phyloP scores from a whole-genome alignment of 1,284 basidiomycete species.

The Pyrrhoderma noxium region DNA sequence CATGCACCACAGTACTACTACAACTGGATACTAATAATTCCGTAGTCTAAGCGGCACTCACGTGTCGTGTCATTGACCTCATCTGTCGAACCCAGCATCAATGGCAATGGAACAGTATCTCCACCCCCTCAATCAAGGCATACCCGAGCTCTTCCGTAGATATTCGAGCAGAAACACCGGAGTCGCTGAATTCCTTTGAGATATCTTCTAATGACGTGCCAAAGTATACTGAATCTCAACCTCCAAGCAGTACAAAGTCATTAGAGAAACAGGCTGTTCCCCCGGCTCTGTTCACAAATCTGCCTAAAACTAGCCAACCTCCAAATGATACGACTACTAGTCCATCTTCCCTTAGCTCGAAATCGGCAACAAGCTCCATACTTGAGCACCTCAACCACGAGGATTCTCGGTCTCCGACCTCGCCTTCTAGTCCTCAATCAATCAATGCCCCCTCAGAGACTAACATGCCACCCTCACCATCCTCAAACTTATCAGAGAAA shows the following conservation, averaged over 20 bases:
- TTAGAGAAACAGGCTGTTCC: neutral
- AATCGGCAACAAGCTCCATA: neutral
- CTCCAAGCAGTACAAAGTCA: neutral
- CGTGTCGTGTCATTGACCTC: slow-evolving; percentile 40
- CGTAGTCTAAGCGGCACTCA: slow-evolving; percentile 64
- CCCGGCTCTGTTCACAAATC: neutral
- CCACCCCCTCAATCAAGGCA: slow-evolving; percentile 21
- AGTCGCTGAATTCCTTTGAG: neutral
- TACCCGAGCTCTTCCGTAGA: slow-evolving; percentile 13
- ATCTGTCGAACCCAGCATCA: slow-evolving; percentile 21
- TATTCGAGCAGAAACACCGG: neutral
- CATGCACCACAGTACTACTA: neutral
- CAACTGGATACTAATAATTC: neutral
- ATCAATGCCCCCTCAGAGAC: too few relatives aligned
- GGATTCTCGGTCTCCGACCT: neutral
- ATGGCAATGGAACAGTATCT: slow-evolving; percentile 23
- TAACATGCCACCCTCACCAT: too few relatives aligned
- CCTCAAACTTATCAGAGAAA: too few relatives aligned
- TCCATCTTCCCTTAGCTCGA: neutral
- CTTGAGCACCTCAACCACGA: too few relatives aligned
- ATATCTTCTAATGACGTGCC: neutral
- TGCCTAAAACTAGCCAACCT: too few relatives aligned
- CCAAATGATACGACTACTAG: neutral
- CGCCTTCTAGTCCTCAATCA: neutral
- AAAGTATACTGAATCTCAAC: neutral